These are phyloP conservation scores for Ophiocordyceps camponoti-floridani DNA, from an alignment of 2,329 filamentous ascomycete genomes.

Conservation along the genomic window DNA sequence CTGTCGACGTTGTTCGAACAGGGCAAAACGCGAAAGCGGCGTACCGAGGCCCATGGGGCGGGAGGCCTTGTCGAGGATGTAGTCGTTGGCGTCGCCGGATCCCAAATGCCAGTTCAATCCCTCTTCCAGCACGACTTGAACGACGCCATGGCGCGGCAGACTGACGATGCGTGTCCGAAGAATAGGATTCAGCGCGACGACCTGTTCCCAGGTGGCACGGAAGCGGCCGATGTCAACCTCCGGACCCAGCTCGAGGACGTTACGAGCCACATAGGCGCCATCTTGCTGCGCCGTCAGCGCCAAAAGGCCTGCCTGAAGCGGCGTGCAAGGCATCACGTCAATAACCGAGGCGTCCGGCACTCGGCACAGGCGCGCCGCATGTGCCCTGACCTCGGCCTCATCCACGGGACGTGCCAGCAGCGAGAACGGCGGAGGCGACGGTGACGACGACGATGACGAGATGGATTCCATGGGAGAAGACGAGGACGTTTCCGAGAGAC, in stretches of 20 bases:
- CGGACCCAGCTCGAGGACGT: constrained; percentile 3
- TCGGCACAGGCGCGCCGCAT: constrained; percentile 3
- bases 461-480: background rate
- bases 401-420: background rate
- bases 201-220: constrained; percentile 4
- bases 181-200: constrained; percentile 4
- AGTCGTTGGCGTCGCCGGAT: background rate
- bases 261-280: constrained; percentile 5
- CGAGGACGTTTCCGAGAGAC: background rate
- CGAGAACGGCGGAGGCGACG: background rate
- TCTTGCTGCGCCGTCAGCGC: constrained; percentile 4
- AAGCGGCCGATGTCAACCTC: constrained; percentile 3
- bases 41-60: constrained; percentile 4
- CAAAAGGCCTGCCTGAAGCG: constrained; percentile 7
- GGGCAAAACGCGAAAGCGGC: constrained; percentile 3
- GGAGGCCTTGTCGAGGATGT: background rate
- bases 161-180: constrained; percentile 5
- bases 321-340: constrained; percentile 7
- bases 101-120: constrained; percentile 1
- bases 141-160: constrained; percentile 3
- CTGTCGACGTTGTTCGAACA: constrained; percentile 1
- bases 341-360: constrained; percentile 3
- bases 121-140: constrained; percentile 4
- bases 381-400: background rate
- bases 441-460: background rate